phyloP scores from a whole-genome alignment of 352 stramenopile genomes.

The Globisporangium barbulae region DNA sequence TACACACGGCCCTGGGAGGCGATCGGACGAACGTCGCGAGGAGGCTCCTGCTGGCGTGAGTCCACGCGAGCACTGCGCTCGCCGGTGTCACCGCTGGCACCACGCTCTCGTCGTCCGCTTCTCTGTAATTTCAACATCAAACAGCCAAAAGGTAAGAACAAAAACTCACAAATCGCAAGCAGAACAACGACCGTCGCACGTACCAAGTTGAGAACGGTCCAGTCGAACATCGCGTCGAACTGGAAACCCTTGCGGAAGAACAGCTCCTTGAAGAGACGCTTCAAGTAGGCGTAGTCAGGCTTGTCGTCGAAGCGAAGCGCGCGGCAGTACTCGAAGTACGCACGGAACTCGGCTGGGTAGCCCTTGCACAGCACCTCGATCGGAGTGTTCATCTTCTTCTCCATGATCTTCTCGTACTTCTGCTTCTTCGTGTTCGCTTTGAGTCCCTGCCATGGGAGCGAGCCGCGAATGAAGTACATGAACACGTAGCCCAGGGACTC shows the following conservation, averaged over 20 bases:
- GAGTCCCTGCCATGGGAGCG: constrained; percentile 97
- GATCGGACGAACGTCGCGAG: constrained; percentile 41
- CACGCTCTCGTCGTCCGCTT: constrained; percentile 61
- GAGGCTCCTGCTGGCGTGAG: constrained; percentile 41
- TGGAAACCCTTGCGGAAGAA: constrained; percentile 99
- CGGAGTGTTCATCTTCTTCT: constrained; percentile 97
- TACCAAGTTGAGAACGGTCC: constrained; percentile 93
- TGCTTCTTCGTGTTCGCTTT: constrained; percentile 94
- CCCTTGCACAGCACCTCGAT: constrained; percentile 93
- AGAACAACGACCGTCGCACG: constrained; percentile 7
- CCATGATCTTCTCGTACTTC: constrained; percentile 99
- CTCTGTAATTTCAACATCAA: constrained; percentile 24
- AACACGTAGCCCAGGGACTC: constrained; percentile 96
- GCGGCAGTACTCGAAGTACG: constrained; percentile 95
- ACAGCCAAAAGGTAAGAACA: constrained; percentile 4
- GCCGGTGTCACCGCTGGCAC: constrained; percentile 51
- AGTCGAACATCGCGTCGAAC: constrained; percentile 99
- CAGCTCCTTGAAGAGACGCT: constrained; percentile 98
- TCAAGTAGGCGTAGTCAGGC: constrained; percentile 88
- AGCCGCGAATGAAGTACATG: constrained; percentile 94
- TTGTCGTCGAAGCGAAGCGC: constrained; percentile 87
- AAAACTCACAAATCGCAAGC: not conserved
- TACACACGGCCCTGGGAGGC: constrained; percentile 62
- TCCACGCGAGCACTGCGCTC: constrained; percentile 64
- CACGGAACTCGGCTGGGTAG: constrained; percentile 95